Percentiles rank a stretch among this genome's conserved stretches.
These are phyloP conservation scores for Nitzschia sp. DNA, from an alignment of 108 stramenopile genomes.

Conservation along the genomic window DNA sequence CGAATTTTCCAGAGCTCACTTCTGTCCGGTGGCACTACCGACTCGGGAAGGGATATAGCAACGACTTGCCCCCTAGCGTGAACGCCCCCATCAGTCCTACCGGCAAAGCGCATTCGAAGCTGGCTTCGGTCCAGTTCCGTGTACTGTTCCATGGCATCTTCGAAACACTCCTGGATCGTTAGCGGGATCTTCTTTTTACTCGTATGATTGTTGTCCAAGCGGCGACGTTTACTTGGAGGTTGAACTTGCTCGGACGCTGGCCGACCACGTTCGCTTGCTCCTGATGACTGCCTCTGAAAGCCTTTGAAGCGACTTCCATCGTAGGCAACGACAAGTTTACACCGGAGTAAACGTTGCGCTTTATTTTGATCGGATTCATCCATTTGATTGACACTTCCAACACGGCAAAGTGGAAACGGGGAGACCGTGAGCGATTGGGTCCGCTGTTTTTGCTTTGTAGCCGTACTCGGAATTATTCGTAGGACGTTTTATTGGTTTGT, in stretches of 20 bases:
- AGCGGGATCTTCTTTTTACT: constrained; percentile 38
- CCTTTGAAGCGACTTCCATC: constrained; percentile 74
- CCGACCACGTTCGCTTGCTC: neutral
- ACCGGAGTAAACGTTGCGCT: constrained; percentile 9
- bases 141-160: constrained; percentile 53
- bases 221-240: neutral
- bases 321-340: constrained; percentile 65
- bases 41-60: constrained; percentile 54
- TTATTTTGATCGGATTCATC: neutral
- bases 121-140: constrained; percentile 11
- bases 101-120: constrained; percentile 64
- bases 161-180: constrained; percentile 73
- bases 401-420: too few species aligned
- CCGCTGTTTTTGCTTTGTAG: too few species aligned
- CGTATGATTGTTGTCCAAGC: neutral
- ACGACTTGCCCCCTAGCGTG: constrained; percentile 84
- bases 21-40: neutral
- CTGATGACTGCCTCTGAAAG: constrained; percentile 70
- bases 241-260: neutral
- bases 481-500: too few species aligned
- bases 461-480: too few species aligned
- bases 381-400: too few species aligned
- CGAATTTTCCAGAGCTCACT: constrained; percentile 57
- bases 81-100: constrained; percentile 81
- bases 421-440: too few species aligned